Base-by-base conservation (phyloP, 2,329 filamentous ascomycete species). In the Penicillium sclerotigenum region DNA sequence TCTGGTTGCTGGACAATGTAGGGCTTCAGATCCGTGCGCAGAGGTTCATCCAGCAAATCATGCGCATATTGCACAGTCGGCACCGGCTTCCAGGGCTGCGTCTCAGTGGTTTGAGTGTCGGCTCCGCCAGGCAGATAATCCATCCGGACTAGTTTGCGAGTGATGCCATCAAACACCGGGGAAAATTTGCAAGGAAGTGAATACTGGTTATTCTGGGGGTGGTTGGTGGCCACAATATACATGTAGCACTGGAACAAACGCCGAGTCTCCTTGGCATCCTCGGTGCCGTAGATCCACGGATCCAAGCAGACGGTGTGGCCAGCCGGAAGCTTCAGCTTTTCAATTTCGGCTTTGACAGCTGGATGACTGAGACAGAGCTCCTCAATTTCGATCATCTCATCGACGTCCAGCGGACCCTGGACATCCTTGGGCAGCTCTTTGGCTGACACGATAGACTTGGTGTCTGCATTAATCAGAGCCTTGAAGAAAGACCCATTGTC, bases 201-300 rank as follows among this genome's bases (percentile, higher is more conserved):
- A 52, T 74, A 74, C 37, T 73, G 71, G 55, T 74, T 74, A 55
- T 73, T 71, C 50, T 73, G 68, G 1, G 71, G 69, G 26, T 74
- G 72, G 45, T 74, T 68, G 2, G 63, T 65, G 11, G 62, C 65
- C 16, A 73, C 67, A 13, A 74, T 65, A 42, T 74, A 76, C 71
- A 76, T 73, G 55, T 75, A 76, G 56, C 71, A 75, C 59, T 76
- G 74, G 57, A 72, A 71, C 49, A 76, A 46, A 1, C 74, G 73
- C 5, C 74, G 71, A 6, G 63, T 64, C 52, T 76, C 74, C 5
- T 75, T 73, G 16, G 64, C 58, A 43, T 74, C 68, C 5, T 76
- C 74, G 0, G 69, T 73, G 69, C 81, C 83, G 59, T 90, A 91
- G 36, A 89, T 89, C 88, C 88, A 91, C 0, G 83, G 83, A 59